A percentile compares a stretch with the other conserved stretches of the same genome.
These are phyloP conservation scores for Sclerotinia borealis DNA, from an alignment of 2,329 filamentous ascomycete genomes.

Conservation along the genomic window DNA sequence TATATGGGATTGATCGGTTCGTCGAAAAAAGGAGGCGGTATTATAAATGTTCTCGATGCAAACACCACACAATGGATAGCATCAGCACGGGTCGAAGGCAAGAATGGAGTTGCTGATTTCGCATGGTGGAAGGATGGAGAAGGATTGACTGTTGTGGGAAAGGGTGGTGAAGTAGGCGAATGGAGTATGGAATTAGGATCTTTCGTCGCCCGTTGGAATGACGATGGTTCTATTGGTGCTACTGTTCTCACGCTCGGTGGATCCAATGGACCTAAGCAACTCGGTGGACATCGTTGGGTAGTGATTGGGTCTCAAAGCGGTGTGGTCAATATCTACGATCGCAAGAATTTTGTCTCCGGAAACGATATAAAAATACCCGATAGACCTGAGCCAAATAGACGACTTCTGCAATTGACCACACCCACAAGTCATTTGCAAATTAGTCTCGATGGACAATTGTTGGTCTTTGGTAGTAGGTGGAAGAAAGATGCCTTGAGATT, in stretches of 20 bases:
- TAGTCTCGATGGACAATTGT: slow-evolving; percentile 80
- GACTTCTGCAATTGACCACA: slow-evolving; percentile 82
- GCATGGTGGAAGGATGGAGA: slow-evolving; percentile 84
- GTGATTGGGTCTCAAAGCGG: slow-evolving; percentile 81
- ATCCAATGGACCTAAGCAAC: slow-evolving; percentile 45
- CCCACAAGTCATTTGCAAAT: slow-evolving; percentile 75
- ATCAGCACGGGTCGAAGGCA: slow-evolving; percentile 73
- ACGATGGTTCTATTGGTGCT: slow-evolving; percentile 82
- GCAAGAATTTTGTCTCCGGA: slow-evolving; percentile 39
- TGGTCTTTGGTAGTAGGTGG: slow-evolving; percentile 79
- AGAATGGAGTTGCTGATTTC: slow-evolving; percentile 82
- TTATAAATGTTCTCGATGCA: slow-evolving; percentile 78
- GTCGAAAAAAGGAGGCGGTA: slow-evolving; percentile 76
- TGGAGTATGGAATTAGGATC: slow-evolving; percentile 65
- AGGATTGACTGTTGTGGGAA: slow-evolving; percentile 76
- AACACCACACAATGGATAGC: slow-evolving; percentile 81
- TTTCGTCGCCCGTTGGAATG: slow-evolving; percentile 77
- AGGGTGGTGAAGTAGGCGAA: slow-evolving; percentile 85
- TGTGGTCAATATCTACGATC: slow-evolving; percentile 91
- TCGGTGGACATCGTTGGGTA: slow-evolving; percentile 83
- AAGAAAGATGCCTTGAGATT: slow-evolving; percentile 84
- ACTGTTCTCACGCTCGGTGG: slow-evolving; percentile 78
- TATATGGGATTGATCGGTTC: slow-evolving; percentile 81
- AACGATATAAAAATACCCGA: slow-evolving; percentile 50
- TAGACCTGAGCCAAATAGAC: slow-evolving; percentile 64